A percentile compares a stretch with the other conserved stretches of the same genome.
Evolutionary conservation across 371 early-diverging fungal species (phyloP).

Genomic region (Mortierella polycephala): DNA sequence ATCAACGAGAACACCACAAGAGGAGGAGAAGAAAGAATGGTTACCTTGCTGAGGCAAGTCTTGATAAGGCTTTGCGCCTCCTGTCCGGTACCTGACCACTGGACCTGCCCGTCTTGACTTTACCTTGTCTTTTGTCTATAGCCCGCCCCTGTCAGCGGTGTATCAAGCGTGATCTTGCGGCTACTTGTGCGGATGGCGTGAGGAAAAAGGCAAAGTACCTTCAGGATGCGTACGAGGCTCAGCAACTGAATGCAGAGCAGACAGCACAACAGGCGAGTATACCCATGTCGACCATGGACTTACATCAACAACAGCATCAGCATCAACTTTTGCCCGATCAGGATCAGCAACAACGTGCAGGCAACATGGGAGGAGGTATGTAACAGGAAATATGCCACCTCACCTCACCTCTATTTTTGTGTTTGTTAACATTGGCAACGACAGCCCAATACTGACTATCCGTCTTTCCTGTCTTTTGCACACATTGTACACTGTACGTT

Average conservation of each 20-base stretch:
- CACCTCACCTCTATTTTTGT: neutral
- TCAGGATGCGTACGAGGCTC: constrained; percentile 59
- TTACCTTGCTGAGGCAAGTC: too few relatives aligned
- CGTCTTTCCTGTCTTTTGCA: neutral
- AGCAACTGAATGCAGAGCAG: constrained; percentile 39
- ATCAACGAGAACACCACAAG: too few relatives aligned
- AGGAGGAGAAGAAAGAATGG: too few relatives aligned
- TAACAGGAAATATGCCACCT: neutral
- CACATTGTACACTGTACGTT: neutral
- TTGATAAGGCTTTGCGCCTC: neutral
- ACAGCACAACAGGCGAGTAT: constrained; percentile 12
- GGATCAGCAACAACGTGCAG: constrained; percentile 24
- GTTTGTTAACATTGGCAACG: neutral
- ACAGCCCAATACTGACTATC: neutral
- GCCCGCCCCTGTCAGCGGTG: constrained; percentile 89
- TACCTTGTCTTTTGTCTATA: constrained; percentile 29
- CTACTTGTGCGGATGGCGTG: constrained; percentile 79
- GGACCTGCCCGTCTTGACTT: constrained; percentile 5
- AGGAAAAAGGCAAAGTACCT: constrained; percentile 89
- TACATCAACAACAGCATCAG: constrained; percentile 13
- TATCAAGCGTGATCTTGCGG: constrained; percentile 77
- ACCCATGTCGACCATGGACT: constrained; percentile 14
- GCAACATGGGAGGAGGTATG: constrained; percentile 4
- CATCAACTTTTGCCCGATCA: constrained; percentile 22
- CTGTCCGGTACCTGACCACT: neutral